Conservation (phyloP, 2,329 filamentous ascomycete genomes). For the Ramularia endophylla region DNA sequence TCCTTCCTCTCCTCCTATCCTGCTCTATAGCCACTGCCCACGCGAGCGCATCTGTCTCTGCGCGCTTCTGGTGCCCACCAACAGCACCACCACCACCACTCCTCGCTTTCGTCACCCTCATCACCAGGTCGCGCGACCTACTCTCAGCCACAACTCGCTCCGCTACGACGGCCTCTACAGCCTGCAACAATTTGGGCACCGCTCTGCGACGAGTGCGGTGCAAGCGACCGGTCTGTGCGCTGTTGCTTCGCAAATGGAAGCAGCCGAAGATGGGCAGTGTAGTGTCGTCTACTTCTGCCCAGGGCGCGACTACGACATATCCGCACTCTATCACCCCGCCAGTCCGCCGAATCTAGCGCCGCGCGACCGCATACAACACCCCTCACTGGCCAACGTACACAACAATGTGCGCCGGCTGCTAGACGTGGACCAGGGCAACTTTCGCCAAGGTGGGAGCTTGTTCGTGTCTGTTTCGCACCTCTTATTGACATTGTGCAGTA, state of each 20-base stretch:
- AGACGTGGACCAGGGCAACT: slow-evolving; percentile 29
- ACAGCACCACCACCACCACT: not conserved
- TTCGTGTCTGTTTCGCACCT: not conserved
- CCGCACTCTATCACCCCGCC: slow-evolving; percentile 19
- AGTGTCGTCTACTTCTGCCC: slow-evolving; percentile 30
- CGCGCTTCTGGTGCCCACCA: not conserved
- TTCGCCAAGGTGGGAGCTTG: slow-evolving; percentile 24
- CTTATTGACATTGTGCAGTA: slow-evolving; percentile 15
- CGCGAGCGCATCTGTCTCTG: too few relatives aligned
- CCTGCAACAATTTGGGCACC: too few relatives aligned
- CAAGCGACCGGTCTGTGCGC: not conserved
- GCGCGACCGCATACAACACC: slow-evolving; percentile 3
- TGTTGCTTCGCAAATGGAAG: slow-evolving; percentile 26
- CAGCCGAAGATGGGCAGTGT: slow-evolving; percentile 21
- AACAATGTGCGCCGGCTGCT: slow-evolving; percentile 27
- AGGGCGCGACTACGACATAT: slow-evolving; percentile 17
- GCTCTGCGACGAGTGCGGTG: not conserved
- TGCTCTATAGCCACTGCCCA: slow-evolving; percentile 6
- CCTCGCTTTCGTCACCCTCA: not conserved
- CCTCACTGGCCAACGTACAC: slow-evolving; percentile 17
- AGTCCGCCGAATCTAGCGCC: slow-evolving; percentile 12
- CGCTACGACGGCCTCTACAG: too few relatives aligned
- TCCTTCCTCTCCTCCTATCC: slow-evolving; percentile 10
- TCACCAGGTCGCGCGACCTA: not conserved
- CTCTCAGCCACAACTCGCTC: not conserved